Conservation (phyloP, 176 grass and related monocot genomes). For the Echinochloa phyllopogon region DNA sequence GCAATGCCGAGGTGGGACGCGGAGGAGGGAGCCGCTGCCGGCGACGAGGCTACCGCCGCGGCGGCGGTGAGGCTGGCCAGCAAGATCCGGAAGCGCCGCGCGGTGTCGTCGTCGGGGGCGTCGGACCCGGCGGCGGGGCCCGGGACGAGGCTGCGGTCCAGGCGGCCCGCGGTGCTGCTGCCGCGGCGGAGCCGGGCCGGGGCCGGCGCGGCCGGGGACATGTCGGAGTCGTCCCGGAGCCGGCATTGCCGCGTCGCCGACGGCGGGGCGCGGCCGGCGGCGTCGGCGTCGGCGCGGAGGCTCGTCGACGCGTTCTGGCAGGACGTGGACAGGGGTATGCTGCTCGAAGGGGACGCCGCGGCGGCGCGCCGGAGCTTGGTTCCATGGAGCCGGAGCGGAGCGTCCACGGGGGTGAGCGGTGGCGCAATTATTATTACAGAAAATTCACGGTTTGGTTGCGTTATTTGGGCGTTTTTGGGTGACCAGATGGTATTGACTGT, state of each 20-base stretch:
- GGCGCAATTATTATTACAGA: not conserved
- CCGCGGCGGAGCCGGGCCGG: conserved; percentile 31
- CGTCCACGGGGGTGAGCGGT: conserved; percentile 44
- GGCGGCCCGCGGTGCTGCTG: conserved; percentile 61
- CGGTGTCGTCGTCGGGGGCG: conserved; percentile 64
- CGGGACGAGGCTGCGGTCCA: conserved; percentile 49
- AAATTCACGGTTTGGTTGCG: not conserved
- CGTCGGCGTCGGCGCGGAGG: conserved; percentile 62
- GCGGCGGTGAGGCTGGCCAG: conserved; percentile 31
- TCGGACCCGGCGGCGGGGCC: conserved; percentile 52
- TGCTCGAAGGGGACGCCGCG: conserved; percentile 24
- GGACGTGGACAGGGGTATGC: conserved; percentile 47
- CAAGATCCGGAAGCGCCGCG: conserved; percentile 58
- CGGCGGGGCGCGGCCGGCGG: conserved; percentile 18
- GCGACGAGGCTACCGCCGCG: not conserved
- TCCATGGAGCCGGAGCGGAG: conserved; percentile 38
- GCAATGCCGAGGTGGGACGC: conserved; percentile 53
- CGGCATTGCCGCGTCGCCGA: conserved; percentile 36
- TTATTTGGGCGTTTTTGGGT: not conserved
- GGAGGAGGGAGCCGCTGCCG: conserved; percentile 1
- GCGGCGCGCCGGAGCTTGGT: conserved; percentile 32
- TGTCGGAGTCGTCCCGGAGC: conserved; percentile 59
- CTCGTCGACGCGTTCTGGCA: conserved; percentile 80
- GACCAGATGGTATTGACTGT: not conserved
- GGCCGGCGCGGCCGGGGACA: conserved; percentile 34